These are phyloP conservation scores for Yarrowia phangngaensis DNA, from an alignment of 805 yeast genomes.

Conservation along the genomic window DNA sequence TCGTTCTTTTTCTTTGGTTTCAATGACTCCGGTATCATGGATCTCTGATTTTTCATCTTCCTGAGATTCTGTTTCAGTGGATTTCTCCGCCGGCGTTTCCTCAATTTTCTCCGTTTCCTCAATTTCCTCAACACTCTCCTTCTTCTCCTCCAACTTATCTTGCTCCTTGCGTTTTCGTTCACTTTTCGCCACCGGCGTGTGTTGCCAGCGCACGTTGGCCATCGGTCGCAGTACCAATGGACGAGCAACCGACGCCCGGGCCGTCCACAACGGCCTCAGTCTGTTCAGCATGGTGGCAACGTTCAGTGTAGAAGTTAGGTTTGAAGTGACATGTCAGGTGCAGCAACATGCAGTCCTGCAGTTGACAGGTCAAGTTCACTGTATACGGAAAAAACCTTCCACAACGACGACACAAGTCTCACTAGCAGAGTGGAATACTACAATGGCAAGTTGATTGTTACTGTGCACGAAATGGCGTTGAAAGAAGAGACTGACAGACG, in stretches of 20 bases:
- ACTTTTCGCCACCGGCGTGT: slow-evolving; percentile 23
- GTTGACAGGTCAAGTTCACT: no score
- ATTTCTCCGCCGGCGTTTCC: background rate
- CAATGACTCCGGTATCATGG: slow-evolving; percentile 34
- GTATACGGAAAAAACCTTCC: no score
- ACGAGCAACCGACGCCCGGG: no score
- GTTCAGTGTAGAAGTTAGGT: no score
- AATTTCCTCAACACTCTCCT: background rate
- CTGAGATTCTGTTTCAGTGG: background rate
- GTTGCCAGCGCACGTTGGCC: slow-evolving; percentile 13
- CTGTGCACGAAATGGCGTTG: no score
- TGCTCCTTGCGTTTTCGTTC: slow-evolving; percentile 17
- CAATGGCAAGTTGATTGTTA: no score
- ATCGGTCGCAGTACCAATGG: no score
- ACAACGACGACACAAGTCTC: no score
- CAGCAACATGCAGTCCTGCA: no score
- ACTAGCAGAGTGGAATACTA: no score
- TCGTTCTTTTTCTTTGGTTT: slow-evolving; percentile 30
- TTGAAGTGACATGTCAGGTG: no score
- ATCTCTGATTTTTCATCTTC: slow-evolving; percentile 19
- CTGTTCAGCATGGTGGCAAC: slow-evolving; percentile 5
- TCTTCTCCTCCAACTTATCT: slow-evolving; percentile 20
- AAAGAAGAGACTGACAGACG: no score
- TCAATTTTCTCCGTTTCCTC: background rate
- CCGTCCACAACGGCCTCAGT: slow-evolving; percentile 1